Evolutionary conservation across 345 rosid genomes (phyloP).

Genomic region (Citrus sinensis): DVS_A1.0 CM039168.1:23252001-23252500

Average conservation of each 20-base stretch:
- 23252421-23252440: not conserved
- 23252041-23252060: constrained; percentile 59
- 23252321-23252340: not conserved
- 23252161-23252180: not conserved
- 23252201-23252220: not conserved
- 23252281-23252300: constrained; percentile 5
- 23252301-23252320: not conserved
- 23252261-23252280: not conserved
- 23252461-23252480: too few species aligned
- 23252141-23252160: not conserved
- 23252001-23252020: constrained; percentile 11
- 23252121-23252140: not conserved
- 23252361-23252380: not conserved
- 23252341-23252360: not conserved
- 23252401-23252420: constrained; percentile 21
- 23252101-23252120: constrained; percentile 1
- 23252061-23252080: constrained; percentile 4
- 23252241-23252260: not conserved
- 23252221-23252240: not conserved
- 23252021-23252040: constrained; percentile 83
- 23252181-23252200: not conserved
- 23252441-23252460: too few species aligned
- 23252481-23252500: too few species aligned
- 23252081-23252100: constrained; percentile 1
- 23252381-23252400: constrained; percentile 6